Base-by-base conservation (phyloP, 805 yeast genomes). In the Debaryomyces hansenii region DNA sequence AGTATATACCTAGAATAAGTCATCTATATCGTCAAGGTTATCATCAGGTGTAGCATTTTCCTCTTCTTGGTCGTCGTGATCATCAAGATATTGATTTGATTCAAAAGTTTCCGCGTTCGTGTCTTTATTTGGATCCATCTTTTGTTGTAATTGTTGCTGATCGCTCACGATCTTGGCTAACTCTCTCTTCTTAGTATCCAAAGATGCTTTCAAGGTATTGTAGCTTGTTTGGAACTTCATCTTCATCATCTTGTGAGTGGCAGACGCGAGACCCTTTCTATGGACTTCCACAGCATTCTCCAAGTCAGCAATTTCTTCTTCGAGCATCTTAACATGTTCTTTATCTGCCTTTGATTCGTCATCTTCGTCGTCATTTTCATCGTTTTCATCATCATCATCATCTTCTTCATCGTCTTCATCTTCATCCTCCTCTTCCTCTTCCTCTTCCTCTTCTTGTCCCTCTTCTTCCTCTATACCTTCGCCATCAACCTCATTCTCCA, bases 211-310 rank as follows among this genome's bases (percentile, higher is more conserved):
- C 59, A 94, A 75, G 50, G 91, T 84, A 47, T 77, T 79, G 42
- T 89, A 87, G 42, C 86, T 90, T 53, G 87, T 94, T 56, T 84
- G 77, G 62, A 91, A 87, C 69, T 97, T 84, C 64, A 85, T 87
- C 59, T 85, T 83, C 81, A 94, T 77, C 68, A 92, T 85, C 55
- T 92, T 91, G 60, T 90, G 90, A 41, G 83, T 77, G 3, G 91
- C 90, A 5, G 84, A 83, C 16, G 77, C 80, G 41, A 89, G 79
- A 56, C 87, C 90, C 39, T 75, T 75, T 62, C 81, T 82, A 58
- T 92, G 91, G 56, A 84, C 85, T 45, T 77, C 81, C 42, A 94
- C 85, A 0, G 92, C 90, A 41, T 63, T 64, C 60, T 87, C 90
- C 49, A 94, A 74, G 59, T 94, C 99, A 5, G 75, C 69, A 47